Evolutionary conservation across 768 basidiomycete species (phyloP), one percentile per base, ranked within the genome.

Genomic region (Lanmaoa pseudosensibilis): DNA sequence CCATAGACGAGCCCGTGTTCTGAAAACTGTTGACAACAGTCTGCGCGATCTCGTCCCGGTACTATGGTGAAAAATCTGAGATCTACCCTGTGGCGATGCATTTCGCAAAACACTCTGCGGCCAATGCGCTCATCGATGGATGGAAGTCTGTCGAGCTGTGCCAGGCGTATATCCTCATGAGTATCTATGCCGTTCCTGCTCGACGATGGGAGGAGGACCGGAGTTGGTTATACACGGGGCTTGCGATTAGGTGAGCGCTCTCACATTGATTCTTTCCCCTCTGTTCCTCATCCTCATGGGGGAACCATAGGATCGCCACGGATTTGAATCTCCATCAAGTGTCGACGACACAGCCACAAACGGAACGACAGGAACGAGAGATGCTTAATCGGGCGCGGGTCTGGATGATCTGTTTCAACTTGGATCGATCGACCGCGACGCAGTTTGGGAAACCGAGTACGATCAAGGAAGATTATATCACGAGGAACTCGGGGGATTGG

Each of bases 121-220:
- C 89, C 2, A 89, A 85, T 54, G 87, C 88, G 4, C 77, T 93
- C 43, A 89, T 89, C 50, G 86, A 90, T 61, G 88, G 88, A 46
- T 87, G 84, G 87, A 86, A 86, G 72, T 90, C 88, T 13, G 88
- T 95, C 46, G 93, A 97, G 71, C 78, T 95, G 1, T 88, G 88
- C 50, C 94, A 97, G 69, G 94, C 94, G 4, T 97, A 95, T 64
- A 85, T 97, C 46, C 78, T 97, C 50, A 87, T 92, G 87, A 87
- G 86, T 59, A 80, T 88, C 46, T 92, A 89, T 65, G 83, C 85
- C 44, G 86, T 91, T 2, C 90, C 90, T 4, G 90, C 90, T 2
- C 81, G 86, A 23, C 74, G 84, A 41, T 96, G 93, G 88, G 92
- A 95, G 64, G 92, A 95, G 63, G 92, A 95, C 67, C 80, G 92